A percentile compares a stretch with the other conserved stretches of the same genome.
phyloP scores from a whole-genome alignment of 805 yeast genomes.

The Yarrowia phangngaensis region DNA sequence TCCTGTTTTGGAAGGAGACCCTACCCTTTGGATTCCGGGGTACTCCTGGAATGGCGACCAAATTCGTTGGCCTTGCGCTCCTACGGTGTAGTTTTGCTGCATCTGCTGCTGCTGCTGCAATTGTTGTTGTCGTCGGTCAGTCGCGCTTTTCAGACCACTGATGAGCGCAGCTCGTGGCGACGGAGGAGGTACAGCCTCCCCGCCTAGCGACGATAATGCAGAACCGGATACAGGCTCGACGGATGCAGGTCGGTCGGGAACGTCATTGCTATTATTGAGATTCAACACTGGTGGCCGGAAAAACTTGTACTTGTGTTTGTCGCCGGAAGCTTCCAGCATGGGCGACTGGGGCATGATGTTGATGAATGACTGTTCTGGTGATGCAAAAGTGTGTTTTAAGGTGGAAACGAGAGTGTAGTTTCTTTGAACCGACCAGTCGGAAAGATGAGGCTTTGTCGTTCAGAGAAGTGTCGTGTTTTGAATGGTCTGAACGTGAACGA shows the following conservation, averaged over 20 bases:
- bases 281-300: slow-evolving; percentile 27
- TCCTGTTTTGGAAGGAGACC: slow-evolving; percentile 10
- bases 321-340: slow-evolving; percentile 8
- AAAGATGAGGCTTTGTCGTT: too few species aligned
- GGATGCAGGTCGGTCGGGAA: slow-evolving; percentile 5
- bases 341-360: slow-evolving; percentile 9
- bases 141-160: slow-evolving; percentile 35
- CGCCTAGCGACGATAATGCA: too few species aligned
- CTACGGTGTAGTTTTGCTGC: slow-evolving; percentile 18
- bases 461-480: too few species aligned
- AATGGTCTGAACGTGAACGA: too few species aligned
- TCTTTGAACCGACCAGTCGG: too few species aligned
- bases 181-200: slow-evolving; percentile 25
- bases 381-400: not conserved
- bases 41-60: slow-evolving; percentile 24
- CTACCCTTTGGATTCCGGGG: slow-evolving; percentile 20
- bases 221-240: not conserved
- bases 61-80: slow-evolving; percentile 26
- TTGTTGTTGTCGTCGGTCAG: slow-evolving; percentile 33
- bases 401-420: too few species aligned
- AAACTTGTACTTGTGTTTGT: slow-evolving; percentile 30
- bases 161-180: slow-evolving; percentile 35
- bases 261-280: slow-evolving; percentile 9
- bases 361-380: not conserved
- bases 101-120: slow-evolving; percentile 28